Conservation (phyloP, 768 basidiomycete species). For the Leucosporidium yakuticum region DNA sequence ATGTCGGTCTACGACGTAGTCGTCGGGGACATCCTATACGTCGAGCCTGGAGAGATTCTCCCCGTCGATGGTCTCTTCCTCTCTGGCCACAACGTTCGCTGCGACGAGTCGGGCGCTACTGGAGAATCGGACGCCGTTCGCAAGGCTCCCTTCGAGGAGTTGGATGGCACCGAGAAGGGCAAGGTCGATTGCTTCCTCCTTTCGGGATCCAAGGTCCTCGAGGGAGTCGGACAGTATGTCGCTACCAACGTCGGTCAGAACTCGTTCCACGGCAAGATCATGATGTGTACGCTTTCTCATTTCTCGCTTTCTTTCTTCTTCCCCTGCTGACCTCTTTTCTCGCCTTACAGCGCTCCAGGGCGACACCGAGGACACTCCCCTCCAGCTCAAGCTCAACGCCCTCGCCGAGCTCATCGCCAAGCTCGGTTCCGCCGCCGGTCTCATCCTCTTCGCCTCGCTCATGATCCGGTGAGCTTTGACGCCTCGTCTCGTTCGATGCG, state of each 20-base stretch:
- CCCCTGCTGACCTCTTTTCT: constrained; percentile 14
- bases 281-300: constrained; percentile 68
- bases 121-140: constrained; percentile 94
- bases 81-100: constrained; percentile 83
- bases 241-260: constrained; percentile 85
- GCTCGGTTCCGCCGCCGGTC: constrained; percentile 72
- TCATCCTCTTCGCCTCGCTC: constrained; percentile 69
- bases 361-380: constrained; percentile 58
- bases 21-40: constrained; percentile 82
- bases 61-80: constrained; percentile 96
- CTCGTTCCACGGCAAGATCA: constrained; percentile 92
- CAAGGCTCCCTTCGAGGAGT: constrained; percentile 70
- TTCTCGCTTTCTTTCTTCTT: background rate
- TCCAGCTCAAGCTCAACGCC: constrained; percentile 85
- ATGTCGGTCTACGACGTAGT: constrained; percentile 83
- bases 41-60: constrained; percentile 92
- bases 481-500: background rate
- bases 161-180: constrained; percentile 38
- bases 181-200: constrained; percentile 90
- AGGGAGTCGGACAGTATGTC: constrained; percentile 89
- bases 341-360: constrained; percentile 17
- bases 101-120: constrained; percentile 93
- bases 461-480: constrained; percentile 55
- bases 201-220: constrained; percentile 84
- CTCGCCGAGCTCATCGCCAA: constrained; percentile 97